Evolutionary conservation across 495 filamentous ascomycete genomes (phyloP).

Genomic region (Xylaria scruposa): DNA sequence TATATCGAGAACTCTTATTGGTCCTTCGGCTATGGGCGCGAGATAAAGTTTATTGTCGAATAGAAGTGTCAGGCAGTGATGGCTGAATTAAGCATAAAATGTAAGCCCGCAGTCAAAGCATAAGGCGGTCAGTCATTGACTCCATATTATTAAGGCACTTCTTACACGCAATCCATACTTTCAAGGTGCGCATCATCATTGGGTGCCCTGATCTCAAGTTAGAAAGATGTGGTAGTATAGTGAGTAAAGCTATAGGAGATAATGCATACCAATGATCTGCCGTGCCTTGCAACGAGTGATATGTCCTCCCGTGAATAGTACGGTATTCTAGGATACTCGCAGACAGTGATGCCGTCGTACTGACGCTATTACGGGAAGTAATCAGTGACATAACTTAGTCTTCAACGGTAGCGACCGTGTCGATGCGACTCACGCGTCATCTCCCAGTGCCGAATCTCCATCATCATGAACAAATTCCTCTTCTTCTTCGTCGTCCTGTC

Average conservation of each 20-base stretch:
- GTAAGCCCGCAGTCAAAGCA: not conserved
- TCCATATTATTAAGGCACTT: conserved; percentile 32
- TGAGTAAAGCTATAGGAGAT: not conserved
- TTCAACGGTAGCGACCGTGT: not conserved
- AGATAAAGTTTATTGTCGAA: conserved; percentile 59
- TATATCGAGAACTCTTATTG: conserved; percentile 58
- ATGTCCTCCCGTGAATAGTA: conserved; percentile 49
- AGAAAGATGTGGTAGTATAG: not conserved
- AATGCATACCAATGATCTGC: conserved; percentile 26
- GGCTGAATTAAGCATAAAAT: conserved; percentile 26
- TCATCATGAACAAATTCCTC: conserved; percentile 31
- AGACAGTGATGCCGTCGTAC: conserved; percentile 52
- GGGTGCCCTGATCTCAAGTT: conserved; percentile 32
- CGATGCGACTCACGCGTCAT: conserved; percentile 37
- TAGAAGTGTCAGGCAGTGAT: conserved; percentile 44
- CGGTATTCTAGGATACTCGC: conserved; percentile 55
- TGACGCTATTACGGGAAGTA: conserved; percentile 29
- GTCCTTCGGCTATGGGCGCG: conserved; percentile 56
- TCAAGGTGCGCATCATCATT: conserved; percentile 38
- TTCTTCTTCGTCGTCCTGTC: conserved; percentile 28
- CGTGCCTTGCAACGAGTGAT: conserved; percentile 43
- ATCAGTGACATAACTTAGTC: conserved; percentile 5
- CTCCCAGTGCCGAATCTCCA: conserved; percentile 38
- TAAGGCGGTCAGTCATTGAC: not conserved
- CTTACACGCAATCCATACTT: conserved; percentile 38